Base-by-base conservation (phyloP, 1,139 yeast genomes). In the Geotrichum histeridarum region DNA sequence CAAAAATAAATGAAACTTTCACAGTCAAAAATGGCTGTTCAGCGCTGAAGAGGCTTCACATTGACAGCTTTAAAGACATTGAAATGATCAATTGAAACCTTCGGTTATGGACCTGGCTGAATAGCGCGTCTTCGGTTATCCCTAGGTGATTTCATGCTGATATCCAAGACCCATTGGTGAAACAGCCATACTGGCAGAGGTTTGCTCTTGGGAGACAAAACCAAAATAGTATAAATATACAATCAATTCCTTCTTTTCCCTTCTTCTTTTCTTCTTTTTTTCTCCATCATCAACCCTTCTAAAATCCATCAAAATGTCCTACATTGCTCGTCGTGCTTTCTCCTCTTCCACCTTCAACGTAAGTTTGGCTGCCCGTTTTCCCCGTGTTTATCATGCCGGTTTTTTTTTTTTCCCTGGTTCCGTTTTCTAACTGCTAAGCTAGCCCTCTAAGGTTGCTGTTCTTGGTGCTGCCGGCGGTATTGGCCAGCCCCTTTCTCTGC, bases 401-500 rank as follows among this genome's bases (percentile, higher is more conserved):
- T 37, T 17, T 31, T 8, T 37, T 14, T 12, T n/a, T 30, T n/a
- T n/a, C n/a, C n/a, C n/a, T n/a, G n/a, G 11, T 2, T 33, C 15
- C 11, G 48, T 33, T 8, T 39, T 32, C 35, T 33, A 51, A 38
- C 38, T 18, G 9, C 22, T 42, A 11, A 8, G 22, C 18, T 50
- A 54, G 48, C 54, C 47, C 44, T 71, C 70, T 46, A 70, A 70
- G 61, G 73, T 71, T 53, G 72, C 67, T 49, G 73, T 70, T 50
- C 69, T 69, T 35, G 77, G 77, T 49, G 77, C 77, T 57, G 73
- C 73, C 51, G 77, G 77, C 51, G 77, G 77, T 57, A 90, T 90
- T 71, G 98, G 98, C 60, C 97, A 91, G 77, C 95, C 97, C 58
- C 78, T 91, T 65, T 88, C 96, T 33, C 78, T 91, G 59, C 78